Evolutionary conservation across 768 basidiomycete species (phyloP).

Genomic region (Asterophora parasitica): DNA sequence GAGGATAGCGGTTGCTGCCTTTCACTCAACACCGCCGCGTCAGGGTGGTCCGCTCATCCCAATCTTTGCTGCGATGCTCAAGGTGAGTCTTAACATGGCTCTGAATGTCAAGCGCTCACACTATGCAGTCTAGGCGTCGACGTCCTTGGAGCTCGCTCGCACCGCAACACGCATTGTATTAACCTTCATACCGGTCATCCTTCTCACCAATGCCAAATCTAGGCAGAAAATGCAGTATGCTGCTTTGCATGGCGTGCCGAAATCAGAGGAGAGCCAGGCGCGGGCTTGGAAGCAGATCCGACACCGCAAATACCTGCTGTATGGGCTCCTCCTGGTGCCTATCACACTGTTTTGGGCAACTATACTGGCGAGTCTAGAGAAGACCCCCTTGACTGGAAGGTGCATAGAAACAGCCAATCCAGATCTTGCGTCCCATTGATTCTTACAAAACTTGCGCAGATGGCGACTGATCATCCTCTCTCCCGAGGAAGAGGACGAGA

Average conservation of each 20-base stretch:
- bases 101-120: background rate
- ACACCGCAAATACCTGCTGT: slow-evolving; percentile 43
- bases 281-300: slow-evolving; percentile 44
- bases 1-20: slow-evolving; percentile 16
- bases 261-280: slow-evolving; percentile 50
- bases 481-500: slow-evolving; percentile 89
- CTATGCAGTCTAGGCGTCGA: slow-evolving; percentile 52
- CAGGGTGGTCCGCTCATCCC: slow-evolving; percentile 41
- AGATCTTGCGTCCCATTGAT: background rate
- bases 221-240: slow-evolving; percentile 46
- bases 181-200: slow-evolving; percentile 67
- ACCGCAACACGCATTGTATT: slow-evolving; percentile 68
- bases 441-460: slow-evolving; percentile 32
- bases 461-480: slow-evolving; percentile 87
- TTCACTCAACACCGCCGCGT: slow-evolving; percentile 35
- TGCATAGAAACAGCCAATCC: slow-evolving; percentile 25
- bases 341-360: slow-evolving; percentile 60
- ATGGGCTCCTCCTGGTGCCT: slow-evolving; percentile 58
- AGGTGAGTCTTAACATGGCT: slow-evolving; percentile 38
- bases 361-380: slow-evolving; percentile 67
- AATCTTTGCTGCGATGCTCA: slow-evolving; percentile 54
- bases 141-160: slow-evolving; percentile 65
- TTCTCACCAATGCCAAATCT: slow-evolving; percentile 53
- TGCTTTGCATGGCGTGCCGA: slow-evolving; percentile 44
- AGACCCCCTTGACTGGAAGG: slow-evolving; percentile 85